Conservation (phyloP, 73 alveolate genomes). For the Paramecium pentaurelia region DNA sequence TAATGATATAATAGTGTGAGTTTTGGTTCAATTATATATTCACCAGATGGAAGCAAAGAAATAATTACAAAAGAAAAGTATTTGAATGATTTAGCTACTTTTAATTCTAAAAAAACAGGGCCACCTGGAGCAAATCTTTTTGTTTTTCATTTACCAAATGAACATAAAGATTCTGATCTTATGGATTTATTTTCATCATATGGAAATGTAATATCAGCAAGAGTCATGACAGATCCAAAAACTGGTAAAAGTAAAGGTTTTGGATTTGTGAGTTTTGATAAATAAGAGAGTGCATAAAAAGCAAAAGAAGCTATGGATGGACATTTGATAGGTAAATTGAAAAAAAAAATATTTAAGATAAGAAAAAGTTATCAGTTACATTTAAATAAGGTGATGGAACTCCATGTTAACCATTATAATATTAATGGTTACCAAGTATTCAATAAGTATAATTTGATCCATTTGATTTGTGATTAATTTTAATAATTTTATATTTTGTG, state of each 20-base stretch:
- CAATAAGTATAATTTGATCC: slow-evolving; percentile 5
- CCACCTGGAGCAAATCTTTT: slow-evolving; percentile 61
- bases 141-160: slow-evolving; percentile 57
- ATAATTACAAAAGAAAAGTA: slow-evolving; percentile 21
- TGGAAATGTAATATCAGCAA: slow-evolving; percentile 57
- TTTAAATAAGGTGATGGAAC: slow-evolving; percentile 32
- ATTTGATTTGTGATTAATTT: neutral
- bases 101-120: slow-evolving; percentile 44
- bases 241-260: slow-evolving; percentile 61
- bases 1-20: neutral
- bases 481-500: neutral
- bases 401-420: neutral
- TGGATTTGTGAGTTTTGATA: slow-evolving; percentile 48
- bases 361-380: slow-evolving; percentile 14
- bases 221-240: slow-evolving; percentile 53
- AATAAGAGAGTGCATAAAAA: slow-evolving; percentile 33
- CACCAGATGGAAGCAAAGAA: slow-evolving; percentile 60
- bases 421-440: slow-evolving; percentile 7
- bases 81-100: neutral
- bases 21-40: slow-evolving; percentile 46
- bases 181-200: slow-evolving; percentile 37
- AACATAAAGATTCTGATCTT: slow-evolving; percentile 53
- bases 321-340: neutral
- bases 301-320: slow-evolving; percentile 50
- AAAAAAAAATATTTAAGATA: neutral